phyloP scores from a whole-genome alignment of 2,329 filamentous ascomycete species.

The Lachnellula cervina region DNA sequence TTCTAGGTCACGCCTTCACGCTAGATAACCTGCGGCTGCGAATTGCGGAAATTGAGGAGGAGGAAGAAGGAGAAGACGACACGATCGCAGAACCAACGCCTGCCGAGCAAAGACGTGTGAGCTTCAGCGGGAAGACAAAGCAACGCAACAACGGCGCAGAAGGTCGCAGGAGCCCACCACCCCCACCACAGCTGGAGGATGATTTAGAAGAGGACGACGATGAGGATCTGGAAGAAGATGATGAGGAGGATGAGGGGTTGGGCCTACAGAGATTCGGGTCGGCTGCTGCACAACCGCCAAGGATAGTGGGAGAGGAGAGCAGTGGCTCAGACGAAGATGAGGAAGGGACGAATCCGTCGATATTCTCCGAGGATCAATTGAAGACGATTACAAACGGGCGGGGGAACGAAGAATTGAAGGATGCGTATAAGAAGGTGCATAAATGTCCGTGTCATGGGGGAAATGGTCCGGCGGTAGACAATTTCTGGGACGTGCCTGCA shows the following conservation, averaged over 20 bases:
- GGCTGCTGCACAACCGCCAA: constrained; percentile 15
- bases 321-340: constrained; percentile 7
- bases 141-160: background rate
- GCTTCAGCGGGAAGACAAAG: constrained; percentile 2
- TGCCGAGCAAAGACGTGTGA: background rate
- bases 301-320: constrained; percentile 15
- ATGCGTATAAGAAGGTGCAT: constrained; percentile 14
- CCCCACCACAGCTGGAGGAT: background rate
- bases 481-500: constrained; percentile 21
- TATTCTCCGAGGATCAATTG: constrained; percentile 13
- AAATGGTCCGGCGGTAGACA: constrained; percentile 12
- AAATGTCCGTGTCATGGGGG: constrained; percentile 20
- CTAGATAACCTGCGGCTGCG: constrained; percentile 20
- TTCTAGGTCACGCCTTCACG: constrained; percentile 23
- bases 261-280: constrained; percentile 15
- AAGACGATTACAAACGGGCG: constrained; percentile 12
- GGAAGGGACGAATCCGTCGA: constrained; percentile 4
- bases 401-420: constrained; percentile 11
- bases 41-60: constrained; percentile 19
- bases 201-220: constrained; percentile 7
- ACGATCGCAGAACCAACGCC: background rate
- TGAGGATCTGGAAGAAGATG: constrained; percentile 12
- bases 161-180: constrained; percentile 13
- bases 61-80: constrained; percentile 6
- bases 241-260: constrained; percentile 16